Evolutionary conservation across 768 basidiomycete species (phyloP).

Genomic region (Erythrobasidium yunnanense): DNA sequence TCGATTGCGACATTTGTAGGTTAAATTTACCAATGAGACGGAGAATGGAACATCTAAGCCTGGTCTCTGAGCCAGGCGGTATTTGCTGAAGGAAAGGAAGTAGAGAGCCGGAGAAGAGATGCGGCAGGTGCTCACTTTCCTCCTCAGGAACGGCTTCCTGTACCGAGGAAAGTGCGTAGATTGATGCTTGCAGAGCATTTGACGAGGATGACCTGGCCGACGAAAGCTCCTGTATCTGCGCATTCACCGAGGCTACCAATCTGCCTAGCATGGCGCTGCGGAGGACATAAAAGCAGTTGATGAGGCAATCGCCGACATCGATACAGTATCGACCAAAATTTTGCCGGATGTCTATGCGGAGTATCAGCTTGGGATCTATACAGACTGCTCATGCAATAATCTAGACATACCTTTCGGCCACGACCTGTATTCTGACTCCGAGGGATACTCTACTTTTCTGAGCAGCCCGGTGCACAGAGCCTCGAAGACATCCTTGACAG

Average conservation of each 20-base stretch:
- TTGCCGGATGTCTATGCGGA: constrained; percentile 29
- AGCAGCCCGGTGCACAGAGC: constrained; percentile 27
- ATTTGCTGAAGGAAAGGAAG: constrained; percentile 56
- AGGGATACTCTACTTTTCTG: constrained; percentile 28
- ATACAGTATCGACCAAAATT: constrained; percentile 31
- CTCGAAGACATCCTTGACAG: constrained; percentile 29
- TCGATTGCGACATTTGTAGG: no score
- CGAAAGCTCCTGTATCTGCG: constrained; percentile 23
- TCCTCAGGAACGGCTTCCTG: constrained; percentile 44
- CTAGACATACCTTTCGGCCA: constrained; percentile 33
- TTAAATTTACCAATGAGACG: constrained; percentile 41
- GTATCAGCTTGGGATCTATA: not conserved
- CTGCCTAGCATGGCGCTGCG: constrained; percentile 41
- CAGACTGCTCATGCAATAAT: no score
- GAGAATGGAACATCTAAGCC: constrained; percentile 41
- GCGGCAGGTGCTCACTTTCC: constrained; percentile 43
- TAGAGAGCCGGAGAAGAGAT: constrained; percentile 54
- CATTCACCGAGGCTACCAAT: constrained; percentile 32
- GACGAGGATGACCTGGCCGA: constrained; percentile 27
- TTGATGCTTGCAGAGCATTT: constrained; percentile 37
- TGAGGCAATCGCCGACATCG: constrained; percentile 31
- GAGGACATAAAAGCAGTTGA: constrained; percentile 42
- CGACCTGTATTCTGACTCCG: not conserved
- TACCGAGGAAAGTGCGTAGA: constrained; percentile 41
- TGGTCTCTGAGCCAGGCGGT: constrained; percentile 52